Evolutionary conservation across 345 rosid genomes (phyloP).

Genomic region (Acer negundo): DNA sequence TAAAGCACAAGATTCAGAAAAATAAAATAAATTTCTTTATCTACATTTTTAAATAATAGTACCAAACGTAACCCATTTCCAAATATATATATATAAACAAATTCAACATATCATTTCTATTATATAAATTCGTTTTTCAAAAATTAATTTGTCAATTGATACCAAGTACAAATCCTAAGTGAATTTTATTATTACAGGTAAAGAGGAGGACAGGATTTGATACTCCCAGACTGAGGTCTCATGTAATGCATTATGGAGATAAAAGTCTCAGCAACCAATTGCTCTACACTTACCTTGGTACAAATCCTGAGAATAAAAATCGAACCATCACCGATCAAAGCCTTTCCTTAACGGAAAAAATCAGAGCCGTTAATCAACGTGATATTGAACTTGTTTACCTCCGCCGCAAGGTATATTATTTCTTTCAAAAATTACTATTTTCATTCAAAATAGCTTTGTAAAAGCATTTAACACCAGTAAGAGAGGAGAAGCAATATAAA

Average conservation of each 20-base stretch:
- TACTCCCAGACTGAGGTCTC: slow-evolving; percentile 30
- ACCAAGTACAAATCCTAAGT: too few species aligned
- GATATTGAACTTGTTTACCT: slow-evolving; percentile 50
- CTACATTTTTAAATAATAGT: too few species aligned
- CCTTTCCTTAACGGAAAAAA: slow-evolving; percentile 5
- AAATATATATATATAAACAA: too few species aligned
- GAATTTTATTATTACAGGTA: slow-evolving; percentile 24
- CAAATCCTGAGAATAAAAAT: slow-evolving; percentile 27
- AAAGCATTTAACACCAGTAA: too few species aligned
- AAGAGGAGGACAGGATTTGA: slow-evolving; percentile 47
- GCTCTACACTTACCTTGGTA: slow-evolving; percentile 47
- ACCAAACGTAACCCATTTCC: too few species aligned
- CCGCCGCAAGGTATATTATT: slow-evolving; percentile 30
- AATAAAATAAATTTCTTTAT: too few species aligned
- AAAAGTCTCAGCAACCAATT: slow-evolving; percentile 26
- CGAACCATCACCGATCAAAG: neutral
- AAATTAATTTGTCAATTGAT: too few species aligned
- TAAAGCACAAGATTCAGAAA: too few species aligned
- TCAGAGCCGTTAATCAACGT: slow-evolving; percentile 28
- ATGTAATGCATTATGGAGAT: slow-evolving; percentile 62
- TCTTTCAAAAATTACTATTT: neutral
- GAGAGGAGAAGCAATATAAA: too few species aligned
- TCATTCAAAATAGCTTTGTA: too few species aligned
- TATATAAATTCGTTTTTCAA: too few species aligned
- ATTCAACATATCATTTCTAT: too few species aligned